Percentiles rank a stretch among this genome's conserved stretches.
Conservation (phyloP, 75 land plant species). For the Adiantum capillusveneris region DNA sequence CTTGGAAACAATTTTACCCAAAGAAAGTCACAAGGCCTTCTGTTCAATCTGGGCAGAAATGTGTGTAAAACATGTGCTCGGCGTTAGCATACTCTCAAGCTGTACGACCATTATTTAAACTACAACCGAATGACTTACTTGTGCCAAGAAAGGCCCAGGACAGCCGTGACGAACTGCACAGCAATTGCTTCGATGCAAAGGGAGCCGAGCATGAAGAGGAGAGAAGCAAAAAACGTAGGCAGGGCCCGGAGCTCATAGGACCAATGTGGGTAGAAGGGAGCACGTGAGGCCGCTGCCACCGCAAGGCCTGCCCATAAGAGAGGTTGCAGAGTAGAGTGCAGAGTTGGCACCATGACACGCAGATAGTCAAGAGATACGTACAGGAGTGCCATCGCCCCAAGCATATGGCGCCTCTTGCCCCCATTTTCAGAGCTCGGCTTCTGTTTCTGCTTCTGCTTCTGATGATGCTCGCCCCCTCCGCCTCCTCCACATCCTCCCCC, state of each 20-base stretch:
- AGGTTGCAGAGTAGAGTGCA: constrained; percentile 66
- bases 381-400: constrained; percentile 24
- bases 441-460: too few species aligned
- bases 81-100: too few species aligned
- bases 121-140: constrained; percentile 22
- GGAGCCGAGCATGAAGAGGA: constrained; percentile 63
- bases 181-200: constrained; percentile 59
- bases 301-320: constrained; percentile 62
- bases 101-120: not conserved
- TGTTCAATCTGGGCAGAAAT: too few species aligned
- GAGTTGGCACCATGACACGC: constrained; percentile 39
- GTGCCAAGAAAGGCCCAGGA: constrained; percentile 95
- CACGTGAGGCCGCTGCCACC: constrained; percentile 43
- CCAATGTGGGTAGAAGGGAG: constrained; percentile 84
- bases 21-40: too few species aligned
- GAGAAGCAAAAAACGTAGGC: constrained; percentile 50
- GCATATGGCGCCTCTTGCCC: constrained; percentile 46
- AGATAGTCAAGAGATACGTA: constrained; percentile 75
- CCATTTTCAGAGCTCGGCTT: not conserved
- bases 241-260: constrained; percentile 49
- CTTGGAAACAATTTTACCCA: too few species aligned
- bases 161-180: constrained; percentile 78
- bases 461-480: too few species aligned
- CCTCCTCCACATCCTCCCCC: too few species aligned
- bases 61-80: too few species aligned